phyloP scores from a whole-genome alignment of 805 yeast species.

The Ogataea corticis region DNA sequence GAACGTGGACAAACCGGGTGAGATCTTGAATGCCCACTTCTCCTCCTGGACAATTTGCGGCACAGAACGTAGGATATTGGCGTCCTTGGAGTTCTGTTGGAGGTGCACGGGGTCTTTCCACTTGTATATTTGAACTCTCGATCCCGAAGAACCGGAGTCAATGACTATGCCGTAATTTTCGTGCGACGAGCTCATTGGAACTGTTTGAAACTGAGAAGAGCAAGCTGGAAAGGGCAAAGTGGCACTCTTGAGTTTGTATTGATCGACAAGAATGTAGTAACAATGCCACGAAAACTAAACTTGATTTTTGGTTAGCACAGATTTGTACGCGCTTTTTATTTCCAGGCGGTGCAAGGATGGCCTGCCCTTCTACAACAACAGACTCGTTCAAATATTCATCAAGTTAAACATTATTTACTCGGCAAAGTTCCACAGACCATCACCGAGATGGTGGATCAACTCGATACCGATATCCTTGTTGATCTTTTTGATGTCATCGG shows the following conservation, averaged over 20 bases:
- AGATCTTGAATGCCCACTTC: slow-evolving; percentile 69
- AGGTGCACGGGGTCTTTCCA: slow-evolving; percentile 61
- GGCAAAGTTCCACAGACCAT: slow-evolving; percentile 77
- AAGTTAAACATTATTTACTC: slow-evolving; percentile 33
- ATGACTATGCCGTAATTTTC: slow-evolving; percentile 77
- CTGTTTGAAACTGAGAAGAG: neutral
- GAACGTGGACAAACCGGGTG: slow-evolving; percentile 83
- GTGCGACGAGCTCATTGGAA: slow-evolving; percentile 19
- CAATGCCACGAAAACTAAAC: neutral
- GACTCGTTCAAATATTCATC: slow-evolving; percentile 4
- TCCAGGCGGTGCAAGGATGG: slow-evolving; percentile 7
- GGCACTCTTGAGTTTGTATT: no score
- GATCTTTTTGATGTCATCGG: slow-evolving; percentile 78
- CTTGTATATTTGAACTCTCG: slow-evolving; percentile 77
- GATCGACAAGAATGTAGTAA: neutral
- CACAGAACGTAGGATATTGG: slow-evolving; percentile 49
- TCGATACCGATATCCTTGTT: slow-evolving; percentile 93
- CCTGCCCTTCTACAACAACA: no score
- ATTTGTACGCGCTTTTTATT: neutral
- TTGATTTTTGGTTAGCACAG: no score
- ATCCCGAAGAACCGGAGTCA: slow-evolving; percentile 96
- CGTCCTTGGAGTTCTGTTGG: slow-evolving; percentile 35
- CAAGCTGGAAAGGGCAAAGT: no score
- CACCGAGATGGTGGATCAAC: slow-evolving; percentile 80
- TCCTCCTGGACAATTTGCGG: slow-evolving; percentile 66